Evolutionary conservation across 108 stramenopile genomes (phyloP).

Genomic region (Nitzschia sp.): DNA sequence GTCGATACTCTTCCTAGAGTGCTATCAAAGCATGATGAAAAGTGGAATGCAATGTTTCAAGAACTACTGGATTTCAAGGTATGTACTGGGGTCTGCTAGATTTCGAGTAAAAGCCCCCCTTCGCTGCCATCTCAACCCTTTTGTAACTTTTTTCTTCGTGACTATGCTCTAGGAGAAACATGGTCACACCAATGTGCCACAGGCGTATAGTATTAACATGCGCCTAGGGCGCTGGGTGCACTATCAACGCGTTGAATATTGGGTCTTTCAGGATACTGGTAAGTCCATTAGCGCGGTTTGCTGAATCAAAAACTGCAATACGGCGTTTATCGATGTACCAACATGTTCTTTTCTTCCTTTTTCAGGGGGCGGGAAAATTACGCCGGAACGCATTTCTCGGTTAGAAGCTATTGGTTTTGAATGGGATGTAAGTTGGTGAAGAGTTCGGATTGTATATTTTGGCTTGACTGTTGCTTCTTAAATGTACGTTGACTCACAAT

Average conservation of each 20-base stretch:
- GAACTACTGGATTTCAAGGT: conserved; percentile 38
- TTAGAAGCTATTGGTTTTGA: conserved; percentile 49
- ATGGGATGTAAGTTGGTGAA: no score
- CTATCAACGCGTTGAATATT: conserved; percentile 48
- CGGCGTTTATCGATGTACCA: conserved; percentile 36
- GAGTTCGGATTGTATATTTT: no score
- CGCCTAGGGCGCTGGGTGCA: conserved; percentile 53
- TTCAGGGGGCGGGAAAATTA: conserved; percentile 41
- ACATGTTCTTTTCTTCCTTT: conserved; percentile 4
- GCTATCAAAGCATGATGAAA: conserved; percentile 45
- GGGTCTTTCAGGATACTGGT: conserved; percentile 40
- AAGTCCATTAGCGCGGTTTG: conserved; percentile 38
- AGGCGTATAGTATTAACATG: conserved; percentile 35
- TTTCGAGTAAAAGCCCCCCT: background rate
- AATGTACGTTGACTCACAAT: no score
- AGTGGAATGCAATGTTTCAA: conserved; percentile 45
- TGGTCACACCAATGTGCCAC: conserved; percentile 39
- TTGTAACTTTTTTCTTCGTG: background rate
- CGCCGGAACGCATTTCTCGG: conserved; percentile 40
- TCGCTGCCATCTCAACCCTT: no score
- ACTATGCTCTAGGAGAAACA: conserved; percentile 19
- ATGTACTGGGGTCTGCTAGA: background rate
- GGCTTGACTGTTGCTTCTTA: no score
- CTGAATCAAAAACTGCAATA: conserved; percentile 47
- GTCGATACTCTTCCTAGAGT: conserved; percentile 14